Percentiles rank a stretch among this genome's conserved stretches.
These are phyloP conservation scores for Toxoplasma gondii DNA, from an alignment of 169 alveolate genomes.

Conservation along the genomic window DNA sequence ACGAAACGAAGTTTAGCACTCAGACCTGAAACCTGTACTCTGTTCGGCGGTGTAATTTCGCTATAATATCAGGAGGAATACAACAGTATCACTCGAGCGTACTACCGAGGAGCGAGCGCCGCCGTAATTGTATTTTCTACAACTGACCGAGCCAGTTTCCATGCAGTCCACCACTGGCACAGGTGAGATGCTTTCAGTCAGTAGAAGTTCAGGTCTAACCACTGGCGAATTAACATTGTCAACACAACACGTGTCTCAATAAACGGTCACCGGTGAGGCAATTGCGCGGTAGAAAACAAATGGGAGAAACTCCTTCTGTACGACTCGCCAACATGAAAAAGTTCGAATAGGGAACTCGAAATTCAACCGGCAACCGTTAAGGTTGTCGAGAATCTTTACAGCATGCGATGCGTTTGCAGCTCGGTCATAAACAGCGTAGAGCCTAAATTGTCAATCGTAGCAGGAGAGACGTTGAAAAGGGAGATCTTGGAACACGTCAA, in stretches of 20 bases:
- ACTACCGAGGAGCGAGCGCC: constrained; percentile 74
- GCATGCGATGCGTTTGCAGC: too few relatives aligned
- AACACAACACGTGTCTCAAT: background rate
- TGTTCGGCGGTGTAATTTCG: background rate
- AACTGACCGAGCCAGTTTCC: constrained; percentile 71
- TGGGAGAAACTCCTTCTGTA: background rate
- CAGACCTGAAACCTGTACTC: background rate
- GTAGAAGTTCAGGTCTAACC: background rate
- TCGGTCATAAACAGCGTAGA: too few relatives aligned
- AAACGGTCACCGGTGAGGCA: too few relatives aligned
- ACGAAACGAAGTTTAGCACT: background rate
- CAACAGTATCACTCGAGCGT: constrained; percentile 82
- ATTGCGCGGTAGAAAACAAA: too few relatives aligned
- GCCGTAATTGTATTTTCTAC: constrained; percentile 72
- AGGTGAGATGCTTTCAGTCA: background rate
- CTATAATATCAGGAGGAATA: constrained; percentile 73
- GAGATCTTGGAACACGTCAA: too few relatives aligned
- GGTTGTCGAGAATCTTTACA: too few relatives aligned
- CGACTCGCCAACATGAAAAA: too few relatives aligned
- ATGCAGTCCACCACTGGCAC: constrained; percentile 65
- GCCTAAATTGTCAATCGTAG: too few relatives aligned
- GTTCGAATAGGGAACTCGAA: too few relatives aligned
- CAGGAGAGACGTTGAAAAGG: too few relatives aligned
- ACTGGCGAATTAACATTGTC: background rate
- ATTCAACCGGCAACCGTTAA: too few relatives aligned